Conservation (phyloP, 169 alveolate genomes). For the Cryptosporidium muris region DNA sequence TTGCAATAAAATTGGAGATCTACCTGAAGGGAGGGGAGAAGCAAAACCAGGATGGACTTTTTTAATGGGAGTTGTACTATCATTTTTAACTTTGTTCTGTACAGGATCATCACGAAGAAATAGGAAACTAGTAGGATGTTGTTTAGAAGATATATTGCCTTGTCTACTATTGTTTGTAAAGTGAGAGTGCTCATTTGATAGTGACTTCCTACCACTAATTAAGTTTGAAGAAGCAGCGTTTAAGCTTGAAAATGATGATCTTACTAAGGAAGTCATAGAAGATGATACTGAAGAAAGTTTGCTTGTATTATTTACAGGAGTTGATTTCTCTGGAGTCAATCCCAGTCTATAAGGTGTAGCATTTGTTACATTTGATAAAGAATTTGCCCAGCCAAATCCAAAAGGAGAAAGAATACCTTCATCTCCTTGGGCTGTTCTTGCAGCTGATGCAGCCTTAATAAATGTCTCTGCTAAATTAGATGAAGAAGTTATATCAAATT, state of each 20-base stretch:
- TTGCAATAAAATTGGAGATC: constrained; percentile 38
- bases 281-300: no score
- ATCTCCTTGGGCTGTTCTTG: constrained; percentile 6
- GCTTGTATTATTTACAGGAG: neutral
- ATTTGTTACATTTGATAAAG: neutral
- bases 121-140: no score
- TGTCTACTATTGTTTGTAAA: no score
- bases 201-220: no score
- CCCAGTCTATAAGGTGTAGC: no score
- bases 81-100: neutral
- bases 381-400: neutral
- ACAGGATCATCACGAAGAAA: neutral
- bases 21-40: constrained; percentile 65
- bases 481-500: neutral
- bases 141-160: no score
- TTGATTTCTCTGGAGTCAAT: neutral
- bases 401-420: no score
- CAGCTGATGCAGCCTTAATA: constrained; percentile 45
- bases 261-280: no score
- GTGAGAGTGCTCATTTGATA: no score
- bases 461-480: constrained; percentile 31
- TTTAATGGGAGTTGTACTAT: constrained; percentile 34
- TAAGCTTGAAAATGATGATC: no score
- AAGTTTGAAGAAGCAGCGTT: no score
- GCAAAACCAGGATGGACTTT: constrained; percentile 16